These are phyloP conservation scores for Moringa oleifera DNA, from an alignment of 345 rosid species.

Conservation along the genomic window DNA sequence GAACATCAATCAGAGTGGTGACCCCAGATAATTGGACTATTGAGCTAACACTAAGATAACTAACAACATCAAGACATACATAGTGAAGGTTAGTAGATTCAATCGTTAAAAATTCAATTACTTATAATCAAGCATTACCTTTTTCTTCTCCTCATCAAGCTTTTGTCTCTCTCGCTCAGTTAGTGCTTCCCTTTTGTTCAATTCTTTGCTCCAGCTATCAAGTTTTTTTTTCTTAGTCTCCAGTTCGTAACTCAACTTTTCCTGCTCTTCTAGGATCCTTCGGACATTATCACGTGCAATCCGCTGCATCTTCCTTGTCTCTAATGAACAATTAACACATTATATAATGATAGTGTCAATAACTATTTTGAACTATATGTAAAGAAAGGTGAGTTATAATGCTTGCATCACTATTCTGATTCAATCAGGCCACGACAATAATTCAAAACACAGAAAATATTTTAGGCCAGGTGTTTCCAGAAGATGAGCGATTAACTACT, in stretches of 20 bases:
- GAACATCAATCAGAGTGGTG: not conserved
- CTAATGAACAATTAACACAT: conserved; percentile 34
- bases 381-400: not conserved
- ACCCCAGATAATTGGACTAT: not conserved
- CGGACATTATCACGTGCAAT: conserved; percentile 52
- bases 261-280: conserved; percentile 62
- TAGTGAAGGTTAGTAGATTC: not conserved
- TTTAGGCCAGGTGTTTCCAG: not conserved
- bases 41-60: not conserved
- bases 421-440: not conserved
- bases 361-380: not conserved
- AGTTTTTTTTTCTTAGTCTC: conserved; percentile 51
- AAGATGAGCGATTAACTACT: too few species aligned
- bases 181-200: conserved; percentile 71
- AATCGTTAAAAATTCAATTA: not conserved
- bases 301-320: conserved; percentile 77
- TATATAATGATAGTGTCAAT: not conserved
- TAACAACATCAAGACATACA: not conserved
- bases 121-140: conserved; percentile 28
- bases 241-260: conserved; percentile 55
- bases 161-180: conserved; percentile 81
- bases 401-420: not conserved
- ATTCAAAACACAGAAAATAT: not conserved
- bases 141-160: conserved; percentile 82
- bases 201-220: conserved; percentile 50